Base-by-base conservation (phyloP, 2,329 filamentous ascomycete genomes). In the Aspergillus ochraceoroseus region DNA sequence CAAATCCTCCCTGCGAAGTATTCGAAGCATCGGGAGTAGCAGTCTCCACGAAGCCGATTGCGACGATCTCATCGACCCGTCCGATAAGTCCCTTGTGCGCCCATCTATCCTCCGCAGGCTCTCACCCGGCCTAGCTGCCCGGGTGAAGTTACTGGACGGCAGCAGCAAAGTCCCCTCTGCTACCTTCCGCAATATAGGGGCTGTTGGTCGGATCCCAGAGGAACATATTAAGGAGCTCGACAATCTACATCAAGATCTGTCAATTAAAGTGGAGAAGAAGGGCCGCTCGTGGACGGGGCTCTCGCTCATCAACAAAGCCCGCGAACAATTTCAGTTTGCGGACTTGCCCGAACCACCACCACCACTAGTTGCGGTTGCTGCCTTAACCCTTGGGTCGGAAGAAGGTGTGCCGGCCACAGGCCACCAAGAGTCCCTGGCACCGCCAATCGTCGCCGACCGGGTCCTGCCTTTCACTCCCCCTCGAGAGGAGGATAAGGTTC, bases 171-270 rank as follows among this genome's bases (percentile, higher is more conserved):
- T 41, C 22, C 41, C 50, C 11, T 11, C 31, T 13, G 45, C 39
- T 23, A 47, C 46, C 6, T 44, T 43, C 26, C 59, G 56, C 23
- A 56, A 46, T 43, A 35, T 50, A 18, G 56, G 53, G 33, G 46
- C 50, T 6, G 55, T 68, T 34, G 66, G 66, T 48, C 62, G 62
- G 37, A 68, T 68, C 20, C 63, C 66, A 0, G 54, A 67, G 44
- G 53, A 63, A 32, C 65, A 68, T 5, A 46, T 69, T 22, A 65
- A 66, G 47, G 64, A 63, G 46, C 53, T 69, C 6, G 65, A 68
- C 40, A 64, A 44, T 47, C 52, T 61, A 7, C 64, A 68, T 41
- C 57, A 61, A 38, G 54, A 66, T 34, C 49, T 61, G 7, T 67
- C 66, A 4, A 62, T 67, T 26, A 66, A 57, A 43, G 49, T 68